phyloP scores from a whole-genome alignment of 208 protist species.

The Vickermania spadyakhi region DNA sequence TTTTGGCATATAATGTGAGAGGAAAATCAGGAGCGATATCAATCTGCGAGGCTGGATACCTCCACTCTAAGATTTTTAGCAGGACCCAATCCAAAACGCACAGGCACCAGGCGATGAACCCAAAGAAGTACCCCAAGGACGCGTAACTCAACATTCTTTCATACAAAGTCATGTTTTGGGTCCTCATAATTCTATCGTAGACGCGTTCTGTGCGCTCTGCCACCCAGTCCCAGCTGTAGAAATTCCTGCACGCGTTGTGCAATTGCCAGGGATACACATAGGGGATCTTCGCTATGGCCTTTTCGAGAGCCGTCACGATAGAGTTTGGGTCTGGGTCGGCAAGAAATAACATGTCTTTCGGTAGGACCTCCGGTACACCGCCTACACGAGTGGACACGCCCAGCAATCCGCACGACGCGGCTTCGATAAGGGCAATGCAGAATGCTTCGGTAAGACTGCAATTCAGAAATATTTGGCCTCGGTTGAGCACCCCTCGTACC shows the following conservation, averaged over 20 bases:
- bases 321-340: conserved; percentile 83
- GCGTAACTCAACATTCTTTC: conserved; percentile 80
- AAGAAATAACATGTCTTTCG: conserved; percentile 89
- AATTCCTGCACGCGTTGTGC: conserved; percentile 82
- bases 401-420: conserved; percentile 90
- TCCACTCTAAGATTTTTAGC: conserved; percentile 71
- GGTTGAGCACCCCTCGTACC: conserved; percentile 84
- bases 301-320: conserved; percentile 57
- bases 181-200: conserved; percentile 85
- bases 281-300: conserved; percentile 63
- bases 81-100: conserved; percentile 78
- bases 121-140: conserved; percentile 82
- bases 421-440: conserved; percentile 98
- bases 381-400: conserved; percentile 96
- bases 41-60: conserved; percentile 68
- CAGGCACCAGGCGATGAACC: conserved; percentile 85
- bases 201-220: conserved; percentile 91
- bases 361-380: conserved; percentile 97
- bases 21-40: conserved; percentile 92
- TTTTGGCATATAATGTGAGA: conserved; percentile 54
- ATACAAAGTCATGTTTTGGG: conserved; percentile 44
- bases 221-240: conserved; percentile 95
- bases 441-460: conserved; percentile 98
- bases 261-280: conserved; percentile 76
- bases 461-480: conserved; percentile 98